Evolutionary conservation across 192 early-diverging fungal species (phyloP).

Genomic region (Allomyces arbusculus): DNA sequence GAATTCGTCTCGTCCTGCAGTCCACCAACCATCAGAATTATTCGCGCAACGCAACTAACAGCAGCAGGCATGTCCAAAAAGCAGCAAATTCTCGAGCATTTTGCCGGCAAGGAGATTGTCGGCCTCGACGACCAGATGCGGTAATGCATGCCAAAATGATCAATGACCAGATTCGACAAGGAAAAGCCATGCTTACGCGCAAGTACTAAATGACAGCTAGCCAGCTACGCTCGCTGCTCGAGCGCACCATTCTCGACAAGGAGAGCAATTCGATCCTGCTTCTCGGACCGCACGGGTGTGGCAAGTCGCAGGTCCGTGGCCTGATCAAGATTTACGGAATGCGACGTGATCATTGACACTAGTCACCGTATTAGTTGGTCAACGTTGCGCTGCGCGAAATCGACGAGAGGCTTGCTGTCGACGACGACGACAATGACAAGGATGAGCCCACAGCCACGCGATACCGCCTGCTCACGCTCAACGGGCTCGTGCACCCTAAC

Average conservation of each 20-base stretch:
- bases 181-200: too few species aligned
- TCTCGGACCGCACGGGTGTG: slow-evolving; percentile 57
- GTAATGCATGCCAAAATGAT: too few species aligned
- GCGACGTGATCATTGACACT: not conserved
- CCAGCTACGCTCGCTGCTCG: slow-evolving; percentile 14
- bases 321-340: not conserved
- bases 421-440: slow-evolving; percentile 9
- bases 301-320: slow-evolving; percentile 35
- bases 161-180: too few species aligned
- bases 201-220: too few species aligned
- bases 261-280: slow-evolving; percentile 79
- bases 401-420: slow-evolving; percentile 7
- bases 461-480: slow-evolving; percentile 50
- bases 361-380: slow-evolving; percentile 9
- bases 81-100: too few species aligned
- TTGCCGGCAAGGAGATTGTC: too few species aligned
- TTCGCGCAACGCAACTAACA: too few species aligned
- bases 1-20: too few species aligned
- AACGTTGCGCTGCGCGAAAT: slow-evolving; percentile 16
- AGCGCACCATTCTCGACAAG: slow-evolving; percentile 34
- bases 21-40: too few species aligned
- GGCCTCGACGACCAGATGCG: too few species aligned
- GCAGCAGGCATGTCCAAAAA: too few species aligned
- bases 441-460: not conserved
- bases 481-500: slow-evolving; percentile 58